A percentile compares a stretch with the other conserved stretches of the same genome.
These are phyloP conservation scores for Pharnaceum exiguum DNA, from an alignment of 148 eudicot genomes.

Conservation along the genomic window DNA sequence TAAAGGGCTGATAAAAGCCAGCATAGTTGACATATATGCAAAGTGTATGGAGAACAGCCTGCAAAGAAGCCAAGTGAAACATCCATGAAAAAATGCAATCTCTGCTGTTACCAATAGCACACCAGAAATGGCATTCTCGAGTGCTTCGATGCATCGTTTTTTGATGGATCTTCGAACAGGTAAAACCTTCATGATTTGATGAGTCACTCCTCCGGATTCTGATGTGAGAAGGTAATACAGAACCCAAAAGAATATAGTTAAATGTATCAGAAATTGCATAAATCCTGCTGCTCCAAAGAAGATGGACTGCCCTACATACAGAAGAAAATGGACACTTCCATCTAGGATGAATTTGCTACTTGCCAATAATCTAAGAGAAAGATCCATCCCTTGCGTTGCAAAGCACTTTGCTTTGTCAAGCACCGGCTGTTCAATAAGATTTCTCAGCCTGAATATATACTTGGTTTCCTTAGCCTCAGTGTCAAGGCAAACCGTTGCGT, in stretches of 20 bases:
- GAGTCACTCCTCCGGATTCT: constrained; percentile 68
- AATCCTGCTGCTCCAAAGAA: constrained; percentile 66
- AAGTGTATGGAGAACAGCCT: constrained; percentile 63
- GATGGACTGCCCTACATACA: constrained; percentile 47
- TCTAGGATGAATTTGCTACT: constrained; percentile 36
- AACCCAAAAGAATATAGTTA: constrained; percentile 70
- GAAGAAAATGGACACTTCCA: constrained; percentile 42
- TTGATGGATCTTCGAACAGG: constrained; percentile 45
- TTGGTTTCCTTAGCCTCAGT: constrained; percentile 34
- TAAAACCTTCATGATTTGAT: constrained; percentile 49
- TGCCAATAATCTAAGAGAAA: constrained; percentile 22
- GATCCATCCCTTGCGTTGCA: constrained; percentile 27
- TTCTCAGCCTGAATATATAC: constrained; percentile 40
- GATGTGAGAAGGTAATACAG: constrained; percentile 68
- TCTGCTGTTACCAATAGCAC: constrained; percentile 64
- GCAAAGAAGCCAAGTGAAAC: constrained; percentile 77
- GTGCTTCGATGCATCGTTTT: constrained; percentile 48
- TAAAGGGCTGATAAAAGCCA: constrained; percentile 58
- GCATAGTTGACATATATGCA: constrained; percentile 63
- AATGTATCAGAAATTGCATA: constrained; percentile 52
- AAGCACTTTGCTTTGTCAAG: constrained; percentile 30
- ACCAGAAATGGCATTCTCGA: constrained; percentile 63
- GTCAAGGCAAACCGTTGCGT: constrained; percentile 5
- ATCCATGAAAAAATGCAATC: constrained; percentile 72
- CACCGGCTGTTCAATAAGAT: constrained; percentile 21